Evolutionary conservation across 164 flowering plant species (phyloP), one percentile per base, ranked within the genome.

Genomic region (Berberis vulgaris): DNA sequence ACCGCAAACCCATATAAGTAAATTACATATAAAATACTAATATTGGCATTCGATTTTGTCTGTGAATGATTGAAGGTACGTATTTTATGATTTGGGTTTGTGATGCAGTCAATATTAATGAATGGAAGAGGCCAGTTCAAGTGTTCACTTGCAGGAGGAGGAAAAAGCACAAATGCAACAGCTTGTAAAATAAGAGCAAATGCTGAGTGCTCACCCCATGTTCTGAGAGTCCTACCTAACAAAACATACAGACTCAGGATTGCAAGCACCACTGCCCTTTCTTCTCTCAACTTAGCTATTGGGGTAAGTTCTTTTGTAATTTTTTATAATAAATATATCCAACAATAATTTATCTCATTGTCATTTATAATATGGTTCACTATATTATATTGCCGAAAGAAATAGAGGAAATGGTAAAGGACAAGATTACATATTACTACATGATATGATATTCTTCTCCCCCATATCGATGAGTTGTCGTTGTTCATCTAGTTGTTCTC

Each of bases 111-210:
- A 45, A 82, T 93, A 60, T 63, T 93, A 68, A 86, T 93, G 9
- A 83, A 93, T 68, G 98, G 98, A 54, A 84, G 72, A 68, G 65
- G 97, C 89, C 82, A 71, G 57, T 93, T 74, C 82, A 73, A 88
- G 55, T 90, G 98, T 74, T 83, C 86, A 8, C 7, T 62, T 11
- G 69, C 26, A 7, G 6, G 78, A 1, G 79, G 69, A 4, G 50
- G 62, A 0, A 89, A 96, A 61, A 92, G 87, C 54, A 53, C 79
- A 5, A 26, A 26, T 26, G 26, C 26, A 26, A 26, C 26, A 26
- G 26, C 26, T 26, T 26, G 26, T 26, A 26, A 26, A 26, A 26
- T 26, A 26, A 26, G 26, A 26, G 72, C 88, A 0, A 73, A 66
- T 46, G 83, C 92, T 0, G 83, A 90, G 50, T 93, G 97, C 58